Base-by-base conservation (phyloP, 805 yeast genomes). In the Candida khao-thaluensis region DNA sequence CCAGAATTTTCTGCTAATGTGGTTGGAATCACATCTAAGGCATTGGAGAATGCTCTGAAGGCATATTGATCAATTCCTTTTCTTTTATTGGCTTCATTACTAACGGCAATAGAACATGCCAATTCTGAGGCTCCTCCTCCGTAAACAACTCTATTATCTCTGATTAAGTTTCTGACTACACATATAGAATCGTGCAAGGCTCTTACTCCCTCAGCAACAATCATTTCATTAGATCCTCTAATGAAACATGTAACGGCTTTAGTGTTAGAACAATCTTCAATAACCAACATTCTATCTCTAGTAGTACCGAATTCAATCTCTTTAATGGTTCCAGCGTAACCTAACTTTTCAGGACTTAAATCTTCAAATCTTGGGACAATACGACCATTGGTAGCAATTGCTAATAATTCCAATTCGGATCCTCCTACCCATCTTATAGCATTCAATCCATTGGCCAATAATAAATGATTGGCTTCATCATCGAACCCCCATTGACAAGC, bases 351-450 rank as follows among this genome's bases (percentile, higher is more conserved):
- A 1, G 77, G 60, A 3, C 85, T 64, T 52, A 93, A 74, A 62
- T 93, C 99, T 67, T 93, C 97, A 66, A 93, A 93, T 55, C 99
- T 74, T 30, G 99, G 96, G 30, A 93, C 99, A 53, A 93, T 93
- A 56, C 95, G 82, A 43, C 98, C 99, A 56, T 88, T 83, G 8
- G 99, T 95, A 33, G 98, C 97, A 62, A 93, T 91, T 24, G 99
- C 99, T 56, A 95, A 81, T 48, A 88, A 77, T 69, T 91, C 99
- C 52, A 91, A 75, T 56, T 91, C 99, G 38, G 95, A 87, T 30
- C 98, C 99, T 45, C 98, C 99, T 37, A 93, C 95, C 99, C 99
- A 93, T 71, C 99, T 81, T 28, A 93, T 93, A 17, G 98, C 98
- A 26, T 96, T 95, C 47, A 93, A 75, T 30, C 86, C 77, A 64